Evolutionary conservation across 2,329 filamentous ascomycete species (phyloP), one percentile per base, ranked within the genome.

Genomic region (Diaporthe eres): DNA sequence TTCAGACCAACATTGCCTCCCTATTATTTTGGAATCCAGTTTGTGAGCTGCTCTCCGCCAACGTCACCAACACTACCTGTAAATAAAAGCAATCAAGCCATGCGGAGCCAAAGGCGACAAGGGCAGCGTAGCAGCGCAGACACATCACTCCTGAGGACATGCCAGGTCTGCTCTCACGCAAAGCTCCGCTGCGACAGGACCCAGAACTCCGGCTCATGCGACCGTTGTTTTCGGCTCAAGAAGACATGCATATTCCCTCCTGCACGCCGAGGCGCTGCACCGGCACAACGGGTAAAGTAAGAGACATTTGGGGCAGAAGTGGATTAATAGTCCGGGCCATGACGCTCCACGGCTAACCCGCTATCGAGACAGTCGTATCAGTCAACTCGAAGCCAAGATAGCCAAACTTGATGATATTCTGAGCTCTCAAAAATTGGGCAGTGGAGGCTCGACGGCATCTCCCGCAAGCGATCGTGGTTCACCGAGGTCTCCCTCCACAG

Each of bases 181-280:
- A 84, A 84, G 60, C 84, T 84, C n/a, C 78, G 81, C 22, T 84
- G 82, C 74, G 80, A 82, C 60, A 82, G 81, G 55, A 81, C 82
- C 0, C 81, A 84, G 28, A 79, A 83, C n/a, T 82, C 82, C 13
- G 80, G 78, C 34, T 76, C 80, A 57, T 84, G 82, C 75, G 82
- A 84, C 44, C 76, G 82, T 28, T 84, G 82, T 75, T 75, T 83
- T 68, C 80, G 82, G 31, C 77, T 84, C 4, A 79, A 78, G n/a
- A 84, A 83, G 73, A 75, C 78, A 1, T 84, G 82, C 68, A 77
- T 82, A 17, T 84, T 84, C 75, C 80, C 82, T 7, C 79, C 78
- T 42, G 79, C 82, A 25, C 79, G 81, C 7, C 28, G 63, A 68
- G 63, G 63, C 1, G 9, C 47, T 17, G 63, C 44, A 4, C 63